These are phyloP conservation scores for Yarrowia sp. DNA, from an alignment of 805 yeast species.

Conservation along the genomic window DNA sequence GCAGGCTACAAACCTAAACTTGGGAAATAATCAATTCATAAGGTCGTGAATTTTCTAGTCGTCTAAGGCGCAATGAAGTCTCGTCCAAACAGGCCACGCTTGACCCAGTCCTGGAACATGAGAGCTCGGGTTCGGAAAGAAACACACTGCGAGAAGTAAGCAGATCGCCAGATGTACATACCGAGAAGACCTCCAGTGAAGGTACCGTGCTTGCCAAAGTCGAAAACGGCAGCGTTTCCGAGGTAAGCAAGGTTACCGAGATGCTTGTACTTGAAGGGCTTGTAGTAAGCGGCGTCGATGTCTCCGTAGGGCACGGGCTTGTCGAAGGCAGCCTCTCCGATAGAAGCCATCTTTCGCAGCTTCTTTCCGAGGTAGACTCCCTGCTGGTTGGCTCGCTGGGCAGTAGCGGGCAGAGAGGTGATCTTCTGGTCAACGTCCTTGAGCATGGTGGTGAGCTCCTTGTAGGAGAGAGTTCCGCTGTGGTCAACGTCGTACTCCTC, in stretches of 20 bases:
- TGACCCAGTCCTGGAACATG: slow-evolving; percentile 66
- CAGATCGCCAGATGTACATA: slow-evolving; percentile 73
- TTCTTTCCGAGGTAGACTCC: slow-evolving; percentile 65
- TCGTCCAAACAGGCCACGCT: slow-evolving; percentile 47
- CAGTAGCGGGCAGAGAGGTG: slow-evolving; percentile 70
- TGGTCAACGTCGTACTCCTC: slow-evolving; percentile 51
- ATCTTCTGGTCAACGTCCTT: slow-evolving; percentile 59
- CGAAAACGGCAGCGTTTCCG: slow-evolving; percentile 70
- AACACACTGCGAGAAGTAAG: slow-evolving; percentile 66
- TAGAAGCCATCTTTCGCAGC: slow-evolving; percentile 51
- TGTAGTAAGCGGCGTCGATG: slow-evolving; percentile 53
- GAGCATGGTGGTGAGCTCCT: slow-evolving; percentile 51
- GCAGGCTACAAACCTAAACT: too few species aligned
- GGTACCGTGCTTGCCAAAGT: slow-evolving; percentile 57
- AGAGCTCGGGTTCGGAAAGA: slow-evolving; percentile 61
- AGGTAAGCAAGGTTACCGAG: slow-evolving; percentile 67
- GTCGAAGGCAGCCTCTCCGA: slow-evolving; percentile 43
- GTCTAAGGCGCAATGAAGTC: slow-evolving; percentile 33
- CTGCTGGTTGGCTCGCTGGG: slow-evolving; percentile 71
- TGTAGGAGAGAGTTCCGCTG: slow-evolving; percentile 52
- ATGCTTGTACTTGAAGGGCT: slow-evolving; percentile 62
- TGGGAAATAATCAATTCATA: too few species aligned
- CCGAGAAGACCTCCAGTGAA: slow-evolving; percentile 65
- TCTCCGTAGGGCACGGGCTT: slow-evolving; percentile 44
- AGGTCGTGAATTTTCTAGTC: not conserved